Evolutionary conservation across 2,329 filamentous ascomycete genomes (phyloP).

Genomic region (Alternaria viburni): DNA sequence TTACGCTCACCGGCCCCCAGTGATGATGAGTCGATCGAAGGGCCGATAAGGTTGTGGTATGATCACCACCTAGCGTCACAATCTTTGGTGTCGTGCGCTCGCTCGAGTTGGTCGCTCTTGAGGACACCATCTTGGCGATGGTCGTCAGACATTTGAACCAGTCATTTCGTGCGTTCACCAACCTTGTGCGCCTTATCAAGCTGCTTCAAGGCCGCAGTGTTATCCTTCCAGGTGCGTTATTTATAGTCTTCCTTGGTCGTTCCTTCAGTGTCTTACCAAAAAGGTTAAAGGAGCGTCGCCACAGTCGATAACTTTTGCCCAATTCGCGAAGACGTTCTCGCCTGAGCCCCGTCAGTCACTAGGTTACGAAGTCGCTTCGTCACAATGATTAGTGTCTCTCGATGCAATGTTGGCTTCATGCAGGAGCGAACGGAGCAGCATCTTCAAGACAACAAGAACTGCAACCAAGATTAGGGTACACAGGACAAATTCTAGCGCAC

Average conservation of each 20-base stretch:
- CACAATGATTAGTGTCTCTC: not conserved
- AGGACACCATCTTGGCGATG: slow-evolving; percentile 51
- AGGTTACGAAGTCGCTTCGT: not conserved
- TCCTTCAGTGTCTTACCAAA: slow-evolving; percentile 41
- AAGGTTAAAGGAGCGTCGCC: slow-evolving; percentile 61
- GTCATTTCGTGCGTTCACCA: slow-evolving; percentile 4
- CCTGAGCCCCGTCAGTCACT: slow-evolving; percentile 23
- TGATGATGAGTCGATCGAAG: slow-evolving; percentile 56
- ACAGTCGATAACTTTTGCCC: slow-evolving; percentile 62
- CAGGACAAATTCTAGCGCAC: not conserved
- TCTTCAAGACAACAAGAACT: not conserved
- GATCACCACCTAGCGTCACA: slow-evolving; percentile 62
- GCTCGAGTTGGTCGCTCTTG: slow-evolving; percentile 54
- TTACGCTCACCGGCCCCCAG: slow-evolving; percentile 63
- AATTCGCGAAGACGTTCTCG: slow-evolving; percentile 54
- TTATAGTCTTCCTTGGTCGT: not conserved
- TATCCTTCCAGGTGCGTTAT: slow-evolving; percentile 50
- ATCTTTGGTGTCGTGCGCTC: slow-evolving; percentile 57
- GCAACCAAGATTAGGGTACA: not conserved
- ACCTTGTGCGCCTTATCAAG: slow-evolving; percentile 60
- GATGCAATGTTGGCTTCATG: not conserved
- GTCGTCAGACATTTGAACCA: not conserved
- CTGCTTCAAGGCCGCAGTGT: slow-evolving; percentile 62
- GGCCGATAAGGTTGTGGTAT: slow-evolving; percentile 62
- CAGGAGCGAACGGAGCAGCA: not conserved